These are phyloP conservation scores for Verticillium dahliae DNA, from an alignment of 2,329 filamentous ascomycete species.

Conservation along the genomic window DNA sequence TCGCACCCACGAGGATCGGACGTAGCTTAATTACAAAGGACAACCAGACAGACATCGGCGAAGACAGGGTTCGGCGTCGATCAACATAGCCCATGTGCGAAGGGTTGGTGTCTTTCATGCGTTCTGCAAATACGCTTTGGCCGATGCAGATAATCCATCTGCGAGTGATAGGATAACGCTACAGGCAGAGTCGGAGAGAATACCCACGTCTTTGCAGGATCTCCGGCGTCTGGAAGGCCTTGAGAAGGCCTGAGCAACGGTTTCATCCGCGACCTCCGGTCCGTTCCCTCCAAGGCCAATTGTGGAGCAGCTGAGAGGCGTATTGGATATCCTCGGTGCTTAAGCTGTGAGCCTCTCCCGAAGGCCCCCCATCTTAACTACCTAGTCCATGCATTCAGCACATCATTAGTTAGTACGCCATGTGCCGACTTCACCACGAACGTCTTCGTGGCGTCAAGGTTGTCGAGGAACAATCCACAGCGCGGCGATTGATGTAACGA, in stretches of 20 bases:
- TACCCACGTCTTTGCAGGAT: not conserved
- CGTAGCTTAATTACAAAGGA: no score
- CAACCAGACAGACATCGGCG: not conserved
- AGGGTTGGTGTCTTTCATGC: not conserved
- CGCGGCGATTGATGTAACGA: not conserved
- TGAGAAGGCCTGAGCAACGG: not conserved
- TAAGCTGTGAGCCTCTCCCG: not conserved
- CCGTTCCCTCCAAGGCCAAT: not conserved
- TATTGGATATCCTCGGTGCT: not conserved
- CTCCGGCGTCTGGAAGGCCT: not conserved
- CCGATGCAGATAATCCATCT: not conserved
- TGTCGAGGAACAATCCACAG: not conserved
- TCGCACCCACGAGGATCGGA: not conserved
- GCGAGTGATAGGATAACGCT: not conserved
- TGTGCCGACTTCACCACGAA: not conserved
- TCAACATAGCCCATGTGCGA: not conserved
- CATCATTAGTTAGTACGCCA: not conserved
- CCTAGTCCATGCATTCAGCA: not conserved
- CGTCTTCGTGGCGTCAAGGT: not conserved
- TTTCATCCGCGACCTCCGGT: not conserved
- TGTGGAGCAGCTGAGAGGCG: not conserved
- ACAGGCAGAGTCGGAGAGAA: not conserved
- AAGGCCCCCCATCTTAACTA: no score
- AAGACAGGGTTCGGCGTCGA: not conserved
- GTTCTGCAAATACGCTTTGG: not conserved